phyloP scores from a whole-genome alignment of 139 green algal species.

The Limnomonas spitsbergensis region DNA sequence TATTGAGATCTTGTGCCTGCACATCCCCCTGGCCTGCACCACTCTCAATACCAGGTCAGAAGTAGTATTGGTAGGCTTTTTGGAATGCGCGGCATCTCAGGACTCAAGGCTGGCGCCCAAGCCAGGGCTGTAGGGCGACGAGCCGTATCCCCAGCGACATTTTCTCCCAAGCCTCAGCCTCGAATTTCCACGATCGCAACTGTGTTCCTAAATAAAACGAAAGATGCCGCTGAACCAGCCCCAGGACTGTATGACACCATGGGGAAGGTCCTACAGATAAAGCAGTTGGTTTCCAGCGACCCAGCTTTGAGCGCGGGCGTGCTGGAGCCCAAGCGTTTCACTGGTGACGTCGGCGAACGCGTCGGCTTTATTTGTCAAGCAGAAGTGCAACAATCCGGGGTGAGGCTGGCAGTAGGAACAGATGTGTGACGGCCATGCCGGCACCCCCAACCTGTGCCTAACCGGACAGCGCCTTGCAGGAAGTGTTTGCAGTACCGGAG shows the following conservation, averaged over 20 bases:
- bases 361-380: slow-evolving; percentile 19
- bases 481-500: slow-evolving; percentile 62
- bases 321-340: slow-evolving; percentile 20
- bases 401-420: neutral
- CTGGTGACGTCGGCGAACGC: slow-evolving; percentile 18
- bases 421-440: neutral
- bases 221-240: neutral
- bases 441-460: no score
- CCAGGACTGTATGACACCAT: slow-evolving; percentile 11
- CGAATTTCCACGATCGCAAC: neutral
- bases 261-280: neutral
- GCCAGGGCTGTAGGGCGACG: no score
- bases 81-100: no score
- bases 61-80: no score
- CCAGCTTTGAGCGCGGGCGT: neutral
- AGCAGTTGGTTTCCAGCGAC: neutral
- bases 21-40: no score
- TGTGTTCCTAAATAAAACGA: slow-evolving; percentile 5
- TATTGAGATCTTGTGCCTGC: no score
- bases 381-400: neutral
- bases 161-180: neutral
- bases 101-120: no score
- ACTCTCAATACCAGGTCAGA: no score
- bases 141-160: no score
- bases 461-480: slow-evolving; percentile 16